A percentile compares a stretch with the other conserved stretches of the same genome.
These are phyloP conservation scores for Daldinia vernicosa DNA, from an alignment of 495 filamentous ascomycete species.

Conservation along the genomic window DNA sequence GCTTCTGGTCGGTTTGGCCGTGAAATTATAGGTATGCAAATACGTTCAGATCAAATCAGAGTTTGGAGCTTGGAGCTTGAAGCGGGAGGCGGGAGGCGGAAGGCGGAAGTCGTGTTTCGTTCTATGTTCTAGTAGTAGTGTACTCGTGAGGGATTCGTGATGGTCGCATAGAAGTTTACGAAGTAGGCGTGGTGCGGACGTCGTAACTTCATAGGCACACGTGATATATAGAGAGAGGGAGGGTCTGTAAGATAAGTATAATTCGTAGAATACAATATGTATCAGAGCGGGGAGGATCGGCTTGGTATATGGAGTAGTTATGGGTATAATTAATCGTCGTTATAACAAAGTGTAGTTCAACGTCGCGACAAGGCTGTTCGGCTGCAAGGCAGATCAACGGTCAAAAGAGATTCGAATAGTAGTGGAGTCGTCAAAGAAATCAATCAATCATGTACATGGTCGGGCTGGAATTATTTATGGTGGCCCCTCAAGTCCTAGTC, in stretches of 20 bases:
- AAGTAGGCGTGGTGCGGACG: conserved; percentile 3
- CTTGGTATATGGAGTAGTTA: conserved; percentile 16
- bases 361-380: conserved; percentile 34
- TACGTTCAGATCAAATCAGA: conserved; percentile 4
- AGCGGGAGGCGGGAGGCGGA: too few relatives aligned
- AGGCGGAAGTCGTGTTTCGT: conserved; percentile 15
- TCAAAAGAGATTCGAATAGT: conserved; percentile 39
- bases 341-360: conserved; percentile 22
- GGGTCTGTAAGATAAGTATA: conserved; percentile 12
- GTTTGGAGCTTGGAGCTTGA: neutral
- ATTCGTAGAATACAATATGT: conserved; percentile 23
- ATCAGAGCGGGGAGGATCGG: conserved; percentile 30
- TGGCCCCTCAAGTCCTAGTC: conserved; percentile 24
- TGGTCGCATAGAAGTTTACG: conserved; percentile 21
- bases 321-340: conserved; percentile 34
- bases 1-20: conserved; percentile 33
- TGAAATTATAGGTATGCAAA: conserved; percentile 14
- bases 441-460: conserved; percentile 27
- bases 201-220: conserved; percentile 23
- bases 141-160: conserved; percentile 11
- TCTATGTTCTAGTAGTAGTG: conserved; percentile 19
- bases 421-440: conserved; percentile 31
- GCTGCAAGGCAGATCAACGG: conserved; percentile 34
- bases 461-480: conserved; percentile 9
- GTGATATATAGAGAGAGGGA: conserved; percentile 22